A percentile compares a stretch with the other conserved stretches of the same genome.
phyloP scores from a whole-genome alignment of 1,139 yeast species.

The Blastobotrys capitulatus region DNA sequence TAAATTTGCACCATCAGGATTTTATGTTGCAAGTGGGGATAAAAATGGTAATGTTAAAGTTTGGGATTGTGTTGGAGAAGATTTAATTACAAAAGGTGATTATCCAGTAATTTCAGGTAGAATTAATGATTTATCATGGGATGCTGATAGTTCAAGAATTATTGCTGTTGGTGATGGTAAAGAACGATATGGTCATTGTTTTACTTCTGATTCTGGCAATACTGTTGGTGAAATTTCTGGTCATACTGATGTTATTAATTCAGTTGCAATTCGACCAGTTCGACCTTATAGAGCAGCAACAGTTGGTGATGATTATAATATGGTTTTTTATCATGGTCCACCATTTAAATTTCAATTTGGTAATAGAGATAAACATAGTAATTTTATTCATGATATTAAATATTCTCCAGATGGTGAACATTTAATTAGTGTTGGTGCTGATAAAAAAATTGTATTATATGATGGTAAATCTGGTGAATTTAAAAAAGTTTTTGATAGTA shows the following conservation, averaged over 20 bases:
- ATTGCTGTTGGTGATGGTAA: slow-evolving; percentile 96
- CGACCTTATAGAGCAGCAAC: slow-evolving; percentile 95
- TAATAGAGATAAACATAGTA: slow-evolving; percentile 67
- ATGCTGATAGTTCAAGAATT: slow-evolving; percentile 75
- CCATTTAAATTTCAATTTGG: slow-evolving; percentile 83
- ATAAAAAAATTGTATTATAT: slow-evolving; percentile 67
- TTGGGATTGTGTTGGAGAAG: slow-evolving; percentile 71
- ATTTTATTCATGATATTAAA: slow-evolving; percentile 73
- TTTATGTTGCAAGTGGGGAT: slow-evolving; percentile 89
- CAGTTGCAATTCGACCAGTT: slow-evolving; percentile 78
- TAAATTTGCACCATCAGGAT: slow-evolving; percentile 82
- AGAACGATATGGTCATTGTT: slow-evolving; percentile 87
- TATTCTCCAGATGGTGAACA: slow-evolving; percentile 68
- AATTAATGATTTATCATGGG: slow-evolving; percentile 86
- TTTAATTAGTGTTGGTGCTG: slow-evolving; percentile 83
- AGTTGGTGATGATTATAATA: slow-evolving; percentile 78
- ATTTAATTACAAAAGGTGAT: slow-evolving; percentile 68
- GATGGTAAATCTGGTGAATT: slow-evolving; percentile 87
- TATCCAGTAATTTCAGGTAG: slow-evolving; percentile 78
- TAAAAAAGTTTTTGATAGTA: slow-evolving; percentile 44
- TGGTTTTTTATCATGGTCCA: slow-evolving; percentile 87
- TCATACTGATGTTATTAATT: slow-evolving; percentile 78
- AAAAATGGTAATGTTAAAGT: slow-evolving; percentile 79
- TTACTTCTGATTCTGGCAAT: slow-evolving; percentile 91
- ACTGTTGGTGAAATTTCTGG: slow-evolving; percentile 95